These are phyloP conservation scores for Coniochaeta sp. DNA, from an alignment of 2,329 filamentous ascomycete species.

Conservation along the genomic window DNA sequence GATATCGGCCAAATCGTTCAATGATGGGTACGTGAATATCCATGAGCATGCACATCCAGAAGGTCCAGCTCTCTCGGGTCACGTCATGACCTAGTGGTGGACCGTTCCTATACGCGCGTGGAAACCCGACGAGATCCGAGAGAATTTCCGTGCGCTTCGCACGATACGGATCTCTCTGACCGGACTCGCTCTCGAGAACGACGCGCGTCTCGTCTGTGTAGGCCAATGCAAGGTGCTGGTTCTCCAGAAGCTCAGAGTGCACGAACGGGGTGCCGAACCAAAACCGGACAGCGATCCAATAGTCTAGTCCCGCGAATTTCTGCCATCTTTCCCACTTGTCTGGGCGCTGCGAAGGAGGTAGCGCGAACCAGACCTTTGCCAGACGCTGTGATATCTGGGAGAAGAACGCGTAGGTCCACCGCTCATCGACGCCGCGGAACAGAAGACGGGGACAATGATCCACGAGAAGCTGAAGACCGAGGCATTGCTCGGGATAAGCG, in stretches of 20 bases:
- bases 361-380: slow-evolving; percentile 5
- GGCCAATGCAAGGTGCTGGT: slow-evolving; percentile 8
- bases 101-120: slow-evolving; percentile 7
- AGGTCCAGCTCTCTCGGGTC: slow-evolving; percentile 12
- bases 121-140: slow-evolving; percentile 15
- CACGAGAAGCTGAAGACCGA: slow-evolving; percentile 19
- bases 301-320: slow-evolving; percentile 12
- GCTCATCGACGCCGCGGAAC: slow-evolving; percentile 15
- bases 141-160: slow-evolving; percentile 10
- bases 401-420: slow-evolving; percentile 19
- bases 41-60: slow-evolving; percentile 18
- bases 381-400: slow-evolving; percentile 12
- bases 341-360: slow-evolving; percentile 11
- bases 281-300: slow-evolving; percentile 16
- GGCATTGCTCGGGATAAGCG: slow-evolving; percentile 15
- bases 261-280: slow-evolving; percentile 17
- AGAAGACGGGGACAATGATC: slow-evolving; percentile 18
- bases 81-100: slow-evolving; percentile 12
- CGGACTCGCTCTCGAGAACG: slow-evolving; percentile 13
- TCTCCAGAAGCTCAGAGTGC: slow-evolving; percentile 14
- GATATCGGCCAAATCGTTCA: slow-evolving; percentile 18
- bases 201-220: slow-evolving; percentile 15
- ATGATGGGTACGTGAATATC: slow-evolving; percentile 20
- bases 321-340: slow-evolving; percentile 12
- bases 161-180: slow-evolving; percentile 12